Base-by-base conservation (phyloP, 164 flowering plant genomes). In the Nelumbo lutea region DNA sequence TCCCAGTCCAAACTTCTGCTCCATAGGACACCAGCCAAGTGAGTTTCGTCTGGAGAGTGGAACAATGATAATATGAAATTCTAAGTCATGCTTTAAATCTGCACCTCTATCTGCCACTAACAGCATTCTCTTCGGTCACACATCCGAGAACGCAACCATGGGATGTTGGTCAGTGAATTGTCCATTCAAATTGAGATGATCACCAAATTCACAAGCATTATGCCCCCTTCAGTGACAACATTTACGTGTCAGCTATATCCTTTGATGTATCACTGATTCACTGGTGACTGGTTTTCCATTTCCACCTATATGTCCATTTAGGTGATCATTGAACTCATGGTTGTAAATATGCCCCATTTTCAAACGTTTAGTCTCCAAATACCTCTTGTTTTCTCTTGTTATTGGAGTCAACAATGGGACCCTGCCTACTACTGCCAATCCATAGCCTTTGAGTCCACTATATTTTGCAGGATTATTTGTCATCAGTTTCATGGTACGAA, bases 391-490 rank as follows among this genome's bases (percentile, higher is more conserved):
- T 57, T 95, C 96, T 62, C 44, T 72, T 1, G 95, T 96, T 56
- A 93, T 86, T 38, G 86, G 90, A 55, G 90, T 85, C 41, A 90
- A 1, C 6, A 92, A 84, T 0, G 99, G 96, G 27, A 93, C 96
- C 64, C 99, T 69, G 15, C 91, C 93, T 1, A 80, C 72, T 56
- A 93, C 78, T 15, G 90, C 70, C 81, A 96, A 78, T 38, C 99
- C 97, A 68, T 96, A 93, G 61, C 98, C 99, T 82, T 89, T 89
- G 39, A 96, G 88, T 68, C 98, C 98, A 9, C 70, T 38, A 58
- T 88, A 96, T 78, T 93, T 96, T 5, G 97, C 79, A 14, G 98
- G 99, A 72, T 93, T 96, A 81, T 96, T 96, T 40, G 98, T 91
- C 98, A 96, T 88, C 74, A 93, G 73, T 84, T 84, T 88, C 97